A percentile compares a stretch with the other conserved stretches of the same genome.
These are phyloP conservation scores for Fagopyrum tataricum DNA, from an alignment of 148 eudicot genomes.

Conservation along the genomic window DNA sequence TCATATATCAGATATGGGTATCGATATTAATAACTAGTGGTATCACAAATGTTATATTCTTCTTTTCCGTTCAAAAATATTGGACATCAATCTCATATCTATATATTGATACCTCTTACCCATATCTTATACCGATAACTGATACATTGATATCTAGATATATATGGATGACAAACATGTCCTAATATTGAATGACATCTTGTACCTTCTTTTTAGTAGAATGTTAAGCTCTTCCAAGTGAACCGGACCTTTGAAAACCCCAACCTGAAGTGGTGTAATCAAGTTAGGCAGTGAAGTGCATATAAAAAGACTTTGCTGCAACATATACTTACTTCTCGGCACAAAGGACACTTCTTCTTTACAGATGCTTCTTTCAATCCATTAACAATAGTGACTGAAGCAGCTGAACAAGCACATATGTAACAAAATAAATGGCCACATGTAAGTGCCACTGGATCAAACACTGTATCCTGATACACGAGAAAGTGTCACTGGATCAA, in stretches of 20 bases:
- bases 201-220: constrained; percentile 56
- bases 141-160: too few relatives aligned
- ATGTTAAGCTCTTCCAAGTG: constrained; percentile 84
- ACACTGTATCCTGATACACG: constrained; percentile 80
- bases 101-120: too few relatives aligned
- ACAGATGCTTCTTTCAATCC: constrained; percentile 56
- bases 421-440: constrained; percentile 86
- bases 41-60: too few relatives aligned
- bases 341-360: constrained; percentile 73
- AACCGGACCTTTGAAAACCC: constrained; percentile 59
- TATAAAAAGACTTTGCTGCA: neutral
- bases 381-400: constrained; percentile 77
- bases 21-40: too few relatives aligned
- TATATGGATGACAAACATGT: too few relatives aligned
- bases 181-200: too few relatives aligned
- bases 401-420: constrained; percentile 84
- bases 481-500: constrained; percentile 62
- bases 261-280: constrained; percentile 21
- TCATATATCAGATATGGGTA: too few relatives aligned
- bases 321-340: constrained; percentile 54
- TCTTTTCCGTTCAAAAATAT: too few relatives aligned
- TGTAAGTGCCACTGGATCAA: constrained; percentile 76
- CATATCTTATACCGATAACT: too few relatives aligned
- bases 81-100: too few relatives aligned
- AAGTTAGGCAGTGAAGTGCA: neutral